Conservation (phyloP, 768 basidiomycete species). For the Hygrocybe punicea region DNA sequence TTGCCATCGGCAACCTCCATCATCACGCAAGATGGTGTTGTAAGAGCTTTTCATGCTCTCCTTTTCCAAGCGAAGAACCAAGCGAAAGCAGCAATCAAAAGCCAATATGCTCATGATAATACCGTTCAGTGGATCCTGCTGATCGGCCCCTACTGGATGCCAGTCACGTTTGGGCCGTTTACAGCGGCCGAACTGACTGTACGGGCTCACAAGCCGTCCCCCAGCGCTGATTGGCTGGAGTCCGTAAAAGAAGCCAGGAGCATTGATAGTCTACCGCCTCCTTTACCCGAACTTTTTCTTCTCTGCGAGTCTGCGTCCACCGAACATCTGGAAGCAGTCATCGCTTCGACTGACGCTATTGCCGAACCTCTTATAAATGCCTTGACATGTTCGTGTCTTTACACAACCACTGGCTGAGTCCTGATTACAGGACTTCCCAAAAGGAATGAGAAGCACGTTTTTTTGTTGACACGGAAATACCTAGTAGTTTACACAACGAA, state of each 20-base stretch:
- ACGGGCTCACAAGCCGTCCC: conserved; percentile 5
- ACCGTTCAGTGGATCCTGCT: conserved; percentile 7
- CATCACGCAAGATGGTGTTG: background rate
- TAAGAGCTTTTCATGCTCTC: background rate
- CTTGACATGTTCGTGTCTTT: too few species aligned
- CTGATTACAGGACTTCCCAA: too few species aligned
- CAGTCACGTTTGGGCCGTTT: conserved; percentile 7
- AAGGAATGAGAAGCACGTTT: too few species aligned
- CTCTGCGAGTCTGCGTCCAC: conserved; percentile 1
- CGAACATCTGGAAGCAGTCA: conserved; percentile 5
- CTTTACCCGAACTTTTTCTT: conserved; percentile 7
- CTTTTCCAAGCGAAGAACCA: conserved; percentile 10
- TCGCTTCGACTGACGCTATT: conserved; percentile 7
- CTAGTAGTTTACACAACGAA: too few species aligned
- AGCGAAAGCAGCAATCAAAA: conserved; percentile 7
- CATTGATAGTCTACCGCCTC: conserved; percentile 1
- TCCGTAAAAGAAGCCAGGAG: background rate
- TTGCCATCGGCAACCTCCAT: background rate
- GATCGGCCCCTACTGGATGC: conserved; percentile 9
- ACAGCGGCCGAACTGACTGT: conserved; percentile 8
- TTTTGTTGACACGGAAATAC: too few species aligned
- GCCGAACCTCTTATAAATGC: conserved; percentile 1
- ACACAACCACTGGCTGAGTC: too few species aligned
- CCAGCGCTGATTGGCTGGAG: conserved; percentile 4
- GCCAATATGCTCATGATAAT: conserved; percentile 1